These are phyloP conservation scores for Colletotrichum sp. DNA, from an alignment of 2,329 filamentous ascomycete species.

Conservation along the genomic window DNA sequence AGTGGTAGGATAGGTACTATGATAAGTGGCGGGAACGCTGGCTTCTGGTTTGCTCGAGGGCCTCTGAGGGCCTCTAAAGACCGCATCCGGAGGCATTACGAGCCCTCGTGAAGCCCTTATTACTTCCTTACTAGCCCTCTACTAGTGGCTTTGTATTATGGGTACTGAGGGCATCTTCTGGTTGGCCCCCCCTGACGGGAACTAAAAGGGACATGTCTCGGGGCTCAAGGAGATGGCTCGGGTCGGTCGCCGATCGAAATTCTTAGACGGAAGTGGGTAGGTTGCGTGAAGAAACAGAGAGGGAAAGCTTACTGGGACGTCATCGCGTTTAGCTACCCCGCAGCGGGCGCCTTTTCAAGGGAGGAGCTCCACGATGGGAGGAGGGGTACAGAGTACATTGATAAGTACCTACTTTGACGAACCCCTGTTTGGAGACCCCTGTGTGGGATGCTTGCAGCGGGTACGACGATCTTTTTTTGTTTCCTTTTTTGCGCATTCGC, in stretches of 20 bases:
- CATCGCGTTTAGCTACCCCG: neutral
- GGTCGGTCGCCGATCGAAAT: neutral
- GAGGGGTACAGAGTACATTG: neutral
- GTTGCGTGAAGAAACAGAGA: neutral
- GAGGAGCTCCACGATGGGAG: neutral
- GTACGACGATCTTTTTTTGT: neutral
- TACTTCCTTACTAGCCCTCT: no score
- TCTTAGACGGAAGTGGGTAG: neutral
- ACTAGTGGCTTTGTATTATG: no score
- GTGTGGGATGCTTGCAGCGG: neutral
- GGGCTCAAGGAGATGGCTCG: neutral
- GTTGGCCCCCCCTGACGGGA: no score
- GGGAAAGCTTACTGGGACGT: neutral
- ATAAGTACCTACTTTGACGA: neutral
- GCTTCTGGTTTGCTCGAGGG: no score
- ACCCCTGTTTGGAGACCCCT: neutral
- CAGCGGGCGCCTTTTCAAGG: neutral
- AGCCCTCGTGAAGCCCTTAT: no score
- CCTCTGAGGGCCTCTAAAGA: no score
- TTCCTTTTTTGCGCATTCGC: neutral
- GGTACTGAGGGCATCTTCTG: no score
- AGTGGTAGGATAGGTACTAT: no score
- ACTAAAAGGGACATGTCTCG: no score
- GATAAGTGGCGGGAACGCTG: no score
- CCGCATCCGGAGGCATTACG: no score